A percentile compares a stretch with the other conserved stretches of the same genome.
These are phyloP conservation scores for Fusarium virguliforme DNA, from an alignment of 2,329 filamentous ascomycete genomes.

Conservation along the genomic window DNA sequence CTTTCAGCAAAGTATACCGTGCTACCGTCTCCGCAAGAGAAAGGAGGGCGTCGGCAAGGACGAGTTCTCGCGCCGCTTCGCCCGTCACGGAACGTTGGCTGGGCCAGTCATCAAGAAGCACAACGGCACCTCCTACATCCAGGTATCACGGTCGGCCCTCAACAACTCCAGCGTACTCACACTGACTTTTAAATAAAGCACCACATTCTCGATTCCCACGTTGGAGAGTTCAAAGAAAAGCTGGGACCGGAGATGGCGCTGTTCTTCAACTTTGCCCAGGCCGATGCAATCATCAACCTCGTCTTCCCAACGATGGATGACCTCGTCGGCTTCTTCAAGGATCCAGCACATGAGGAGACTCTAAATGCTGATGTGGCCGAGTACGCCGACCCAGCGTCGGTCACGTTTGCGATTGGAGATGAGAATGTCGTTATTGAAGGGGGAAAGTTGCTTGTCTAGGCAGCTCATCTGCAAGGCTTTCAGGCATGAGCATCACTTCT, in stretches of 20 bases:
- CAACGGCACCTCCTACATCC: neutral
- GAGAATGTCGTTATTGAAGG: neutral
- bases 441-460: neutral
- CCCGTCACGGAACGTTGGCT: neutral
- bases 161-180: neutral
- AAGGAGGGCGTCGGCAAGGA: neutral
- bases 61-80: neutral
- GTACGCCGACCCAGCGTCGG: neutral
- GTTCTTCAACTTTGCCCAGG: neutral
- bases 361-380: neutral
- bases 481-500: neutral
- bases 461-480: too few relatives aligned
- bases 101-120: neutral
- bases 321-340: conserved; percentile 9
- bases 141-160: neutral
- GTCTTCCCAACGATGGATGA: neutral
- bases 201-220: neutral
- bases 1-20: neutral
- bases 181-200: neutral
- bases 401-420: neutral
- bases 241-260: neutral
- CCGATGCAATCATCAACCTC: neutral
- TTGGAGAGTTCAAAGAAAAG: neutral
- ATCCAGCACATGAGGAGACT: neutral
- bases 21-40: conserved; percentile 7